Conservation (phyloP, 2,329 filamentous ascomycete species). For the Colletotrichum cordylinicola region DNA sequence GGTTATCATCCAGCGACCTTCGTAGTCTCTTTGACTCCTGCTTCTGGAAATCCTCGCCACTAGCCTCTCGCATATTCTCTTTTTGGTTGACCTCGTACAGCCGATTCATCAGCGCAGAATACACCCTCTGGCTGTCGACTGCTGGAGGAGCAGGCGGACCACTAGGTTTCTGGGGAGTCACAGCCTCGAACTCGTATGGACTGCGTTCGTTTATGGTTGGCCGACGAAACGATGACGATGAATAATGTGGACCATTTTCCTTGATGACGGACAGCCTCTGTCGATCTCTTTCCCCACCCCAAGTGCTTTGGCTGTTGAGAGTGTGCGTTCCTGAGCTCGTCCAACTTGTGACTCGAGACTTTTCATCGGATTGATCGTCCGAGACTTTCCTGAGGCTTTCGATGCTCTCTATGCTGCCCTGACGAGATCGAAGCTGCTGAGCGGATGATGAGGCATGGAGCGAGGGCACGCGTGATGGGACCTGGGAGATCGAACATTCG, state of each 20-base stretch:
- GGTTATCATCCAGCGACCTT: neutral
- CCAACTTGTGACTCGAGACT: slow-evolving; percentile 77
- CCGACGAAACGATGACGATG: slow-evolving; percentile 42
- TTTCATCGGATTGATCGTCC: slow-evolving; percentile 56
- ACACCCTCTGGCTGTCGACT: slow-evolving; percentile 64
- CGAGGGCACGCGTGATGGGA: slow-evolving; percentile 55
- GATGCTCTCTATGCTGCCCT: slow-evolving; percentile 61
- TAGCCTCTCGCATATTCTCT: neutral
- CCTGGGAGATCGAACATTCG: slow-evolving; percentile 51
- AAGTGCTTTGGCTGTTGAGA: slow-evolving; percentile 46
- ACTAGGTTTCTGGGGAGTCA: neutral
- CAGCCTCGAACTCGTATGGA: neutral
- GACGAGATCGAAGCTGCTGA: slow-evolving; percentile 55
- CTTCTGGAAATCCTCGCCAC: neutral
- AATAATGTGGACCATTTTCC: slow-evolving; percentile 54
- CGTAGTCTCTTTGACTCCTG: neutral
- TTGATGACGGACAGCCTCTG: slow-evolving; percentile 70
- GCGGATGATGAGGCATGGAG: slow-evolving; percentile 52
- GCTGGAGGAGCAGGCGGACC: slow-evolving; percentile 27
- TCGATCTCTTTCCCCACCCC: slow-evolving; percentile 49
- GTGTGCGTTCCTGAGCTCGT: slow-evolving; percentile 66
- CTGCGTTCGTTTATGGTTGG: slow-evolving; percentile 28
- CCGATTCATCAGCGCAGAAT: slow-evolving; percentile 67
- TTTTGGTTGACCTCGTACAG: slow-evolving; percentile 44
- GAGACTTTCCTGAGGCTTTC: slow-evolving; percentile 42